phyloP scores from a whole-genome alignment of 129 eudicot species.

The Mikania micrantha region DNA sequence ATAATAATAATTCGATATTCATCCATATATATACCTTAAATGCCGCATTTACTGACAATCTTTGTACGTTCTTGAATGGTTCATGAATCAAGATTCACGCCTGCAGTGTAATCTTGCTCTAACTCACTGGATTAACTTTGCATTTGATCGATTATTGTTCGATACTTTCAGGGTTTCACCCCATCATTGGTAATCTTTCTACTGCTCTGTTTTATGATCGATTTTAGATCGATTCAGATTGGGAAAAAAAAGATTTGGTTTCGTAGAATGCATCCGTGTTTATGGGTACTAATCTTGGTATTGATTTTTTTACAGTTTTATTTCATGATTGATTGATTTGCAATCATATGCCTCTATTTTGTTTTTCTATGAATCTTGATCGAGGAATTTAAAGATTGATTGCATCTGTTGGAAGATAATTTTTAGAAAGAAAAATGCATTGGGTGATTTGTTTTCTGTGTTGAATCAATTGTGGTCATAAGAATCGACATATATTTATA shows the following conservation, averaged over 20 bases:
- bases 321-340: constrained; percentile 13
- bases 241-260: too few relatives aligned
- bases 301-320: not conserved
- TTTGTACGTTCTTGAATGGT: not conserved
- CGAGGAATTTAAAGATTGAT: not conserved
- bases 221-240: constrained; percentile 13
- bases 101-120: constrained; percentile 16
- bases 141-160: constrained; percentile 16
- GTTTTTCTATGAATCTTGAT: not conserved
- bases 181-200: constrained; percentile 21
- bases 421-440: too few relatives aligned
- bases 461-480: not conserved
- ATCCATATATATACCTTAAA: not conserved
- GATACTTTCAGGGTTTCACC: not conserved
- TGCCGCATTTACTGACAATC: constrained; percentile 9
- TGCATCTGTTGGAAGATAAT: too few relatives aligned
- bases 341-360: not conserved
- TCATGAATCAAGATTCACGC: too few relatives aligned
- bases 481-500: too few relatives aligned
- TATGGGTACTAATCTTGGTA: not conserved
- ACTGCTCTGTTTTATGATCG: not conserved
- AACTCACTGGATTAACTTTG: not conserved
- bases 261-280: not conserved
- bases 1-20: constrained; percentile 1
- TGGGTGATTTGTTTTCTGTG: not conserved